Evolutionary conservation across 352 stramenopile species (phyloP).

Genomic region (Phytopythium aichiense): DNA sequence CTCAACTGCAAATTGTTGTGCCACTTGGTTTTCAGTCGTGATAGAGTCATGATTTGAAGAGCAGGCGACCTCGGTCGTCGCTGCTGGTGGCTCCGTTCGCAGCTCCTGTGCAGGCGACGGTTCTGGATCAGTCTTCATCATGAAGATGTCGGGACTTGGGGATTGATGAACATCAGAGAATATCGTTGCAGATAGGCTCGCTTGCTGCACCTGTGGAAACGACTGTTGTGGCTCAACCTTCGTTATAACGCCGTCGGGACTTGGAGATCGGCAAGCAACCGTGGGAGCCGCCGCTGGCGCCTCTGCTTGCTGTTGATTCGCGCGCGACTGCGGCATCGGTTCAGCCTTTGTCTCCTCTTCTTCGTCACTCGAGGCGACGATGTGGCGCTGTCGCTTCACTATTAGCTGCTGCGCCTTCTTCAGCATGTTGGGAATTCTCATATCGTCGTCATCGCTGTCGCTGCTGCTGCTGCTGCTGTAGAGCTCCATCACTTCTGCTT

Average conservation of each 20-base stretch:
- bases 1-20: no score
- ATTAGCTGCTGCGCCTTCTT: background rate
- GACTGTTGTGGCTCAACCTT: background rate
- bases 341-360: background rate
- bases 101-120: no score
- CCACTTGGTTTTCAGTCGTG: no score
- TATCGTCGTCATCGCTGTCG: slow-evolving; percentile 9
- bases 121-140: no score
- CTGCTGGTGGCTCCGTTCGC: no score
- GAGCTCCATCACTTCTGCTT: background rate
- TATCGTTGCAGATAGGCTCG: no score
- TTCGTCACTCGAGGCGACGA: background rate
- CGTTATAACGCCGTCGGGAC: background rate
- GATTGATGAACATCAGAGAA: no score
- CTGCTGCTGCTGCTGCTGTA: slow-evolving; percentile 1
- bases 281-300: background rate
- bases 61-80: no score
- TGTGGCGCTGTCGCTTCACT: background rate
- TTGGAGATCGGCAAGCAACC: background rate
- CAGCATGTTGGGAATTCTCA: slow-evolving; percentile 5
- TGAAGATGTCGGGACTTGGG: no score
- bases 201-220: no score
- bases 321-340: background rate
- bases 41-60: no score
- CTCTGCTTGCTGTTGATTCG: background rate